Conservation (phyloP, 257 asterid genomes). For the Solanum virginianum region DNA sequence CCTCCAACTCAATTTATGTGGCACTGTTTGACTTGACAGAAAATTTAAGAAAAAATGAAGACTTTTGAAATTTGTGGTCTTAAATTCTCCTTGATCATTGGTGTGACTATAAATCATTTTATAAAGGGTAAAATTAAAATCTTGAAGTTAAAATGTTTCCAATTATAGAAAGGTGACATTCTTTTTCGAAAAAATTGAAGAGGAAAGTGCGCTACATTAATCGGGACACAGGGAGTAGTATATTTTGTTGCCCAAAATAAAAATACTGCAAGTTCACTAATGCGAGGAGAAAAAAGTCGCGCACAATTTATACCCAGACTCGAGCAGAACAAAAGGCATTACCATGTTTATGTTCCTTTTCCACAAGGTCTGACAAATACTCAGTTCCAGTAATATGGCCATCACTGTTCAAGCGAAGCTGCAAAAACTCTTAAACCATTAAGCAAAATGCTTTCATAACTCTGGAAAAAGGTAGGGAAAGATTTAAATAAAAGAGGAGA, state of each 20-base stretch:
- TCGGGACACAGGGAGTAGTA: no score
- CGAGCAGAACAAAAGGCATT: constrained; percentile 13
- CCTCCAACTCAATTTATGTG: no score
- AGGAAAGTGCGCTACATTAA: no score
- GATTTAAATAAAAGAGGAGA: neutral
- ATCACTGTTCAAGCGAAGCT: constrained; percentile 79
- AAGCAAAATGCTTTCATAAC: constrained; percentile 5
- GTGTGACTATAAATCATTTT: no score
- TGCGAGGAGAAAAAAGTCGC: neutral
- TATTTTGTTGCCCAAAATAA: neutral
- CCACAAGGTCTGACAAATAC: constrained; percentile 87
- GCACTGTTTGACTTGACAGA: no score
- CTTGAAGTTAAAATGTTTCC: no score
- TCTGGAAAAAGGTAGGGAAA: neutral
- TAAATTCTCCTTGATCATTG: no score
- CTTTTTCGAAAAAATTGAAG: no score
- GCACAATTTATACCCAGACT: neutral
- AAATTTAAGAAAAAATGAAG: no score
- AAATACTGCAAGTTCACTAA: neutral
- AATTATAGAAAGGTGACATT: no score
- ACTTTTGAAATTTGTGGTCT: no score
- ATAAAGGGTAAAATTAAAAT: no score
- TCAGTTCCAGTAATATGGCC: constrained; percentile 86
- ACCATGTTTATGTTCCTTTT: constrained; percentile 93
- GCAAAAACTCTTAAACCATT: constrained; percentile 20